Base-by-base conservation (phyloP, 2,329 filamentous ascomycete genomes). In the Gnomoniopsis sp. region DNA sequence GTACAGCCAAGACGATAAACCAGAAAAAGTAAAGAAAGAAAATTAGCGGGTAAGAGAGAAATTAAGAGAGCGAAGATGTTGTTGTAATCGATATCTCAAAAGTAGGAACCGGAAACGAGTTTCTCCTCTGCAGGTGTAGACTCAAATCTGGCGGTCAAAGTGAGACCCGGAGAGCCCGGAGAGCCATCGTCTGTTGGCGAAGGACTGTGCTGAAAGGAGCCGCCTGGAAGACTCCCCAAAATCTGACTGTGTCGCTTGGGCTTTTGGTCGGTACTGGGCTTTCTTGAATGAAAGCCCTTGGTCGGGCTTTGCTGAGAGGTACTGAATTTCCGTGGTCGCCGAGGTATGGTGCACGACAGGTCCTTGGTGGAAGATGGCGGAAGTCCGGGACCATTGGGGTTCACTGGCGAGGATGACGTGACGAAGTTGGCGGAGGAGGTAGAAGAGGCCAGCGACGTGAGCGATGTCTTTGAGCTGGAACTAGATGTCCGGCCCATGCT, bases 281-380 rank as follows among this genome's bases (percentile, higher is more conserved):
- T 62, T 21, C 52, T 58, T 7, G 57, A 53, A 36, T 57, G 54
- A n/a, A 34, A 54, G n/a, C 46, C 48, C 36, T 59, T 62, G 49
- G 52, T 48, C 7, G 59, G 59, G 49, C 57, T 62, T 50, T 56
- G 48, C 47, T 55, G 56, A n/a, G 59, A 59, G 6, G 59, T 62
- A 57, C 59, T 62, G 46, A 62, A 62, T 53, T 62, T 62, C 22
- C 59, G 47, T 4, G 59, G 59, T 11, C 59, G 26, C 23, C 47
- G 38, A 14, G 59, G 59, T 1, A 54, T 49, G 2, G 46, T 14
- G 30, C 43, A 43, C 3, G 36, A 44, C 23, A 57, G 49, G 36
- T 62, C 56, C 44, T 59, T n/a, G n/a, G n/a, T 58, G 11, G 52
- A 49, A 4, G 59, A 36, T 26, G 26, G 19, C 6, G 59, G 57